Conservation (phyloP, 345 rosid species). For the Zanthoxylum bungeanum region DNA sequence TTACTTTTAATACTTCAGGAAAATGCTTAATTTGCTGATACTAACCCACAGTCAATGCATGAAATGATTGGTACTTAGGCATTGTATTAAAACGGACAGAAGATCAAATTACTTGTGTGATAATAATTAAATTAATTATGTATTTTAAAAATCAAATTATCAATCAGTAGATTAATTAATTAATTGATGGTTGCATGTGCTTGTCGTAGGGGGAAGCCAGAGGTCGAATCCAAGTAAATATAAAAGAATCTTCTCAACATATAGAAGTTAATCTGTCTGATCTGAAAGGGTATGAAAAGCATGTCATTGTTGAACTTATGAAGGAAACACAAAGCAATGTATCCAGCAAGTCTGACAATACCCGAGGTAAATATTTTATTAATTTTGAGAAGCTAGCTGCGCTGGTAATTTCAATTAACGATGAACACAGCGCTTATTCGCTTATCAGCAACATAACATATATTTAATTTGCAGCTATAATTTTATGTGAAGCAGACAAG, state of each 20-base stretch:
- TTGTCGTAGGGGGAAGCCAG: slow-evolving; percentile 42
- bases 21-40: not conserved
- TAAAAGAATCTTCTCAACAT: slow-evolving; percentile 43
- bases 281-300: slow-evolving; percentile 57
- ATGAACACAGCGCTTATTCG: not conserved
- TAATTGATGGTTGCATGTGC: no score
- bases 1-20: not conserved
- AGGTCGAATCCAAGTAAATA: slow-evolving; percentile 35
- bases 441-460: not conserved
- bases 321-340: slow-evolving; percentile 34
- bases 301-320: slow-evolving; percentile 54
- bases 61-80: not conserved
- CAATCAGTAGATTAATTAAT: not conserved
- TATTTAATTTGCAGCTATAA: slow-evolving; percentile 38
- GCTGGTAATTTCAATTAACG: not conserved
- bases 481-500: slow-evolving; percentile 50
- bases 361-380: no score
- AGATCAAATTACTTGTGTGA: not conserved
- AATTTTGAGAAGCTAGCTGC: no score
- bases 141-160: no score
- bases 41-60: not conserved
- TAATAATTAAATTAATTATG: no score
- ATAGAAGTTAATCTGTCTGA: slow-evolving; percentile 54
- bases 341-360: slow-evolving; percentile 18
- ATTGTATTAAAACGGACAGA: not conserved